Evolutionary conservation across 176 grass and related monocot genomes (phyloP).

Genomic region (sorghum (Sorghum bicolor)): Sorghum_bicolor_NCBIv3 NC_012877.2:54786501-54787000

Average conservation of each 20-base stretch:
- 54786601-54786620: neutral
- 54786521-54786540: slow-evolving; percentile 67
- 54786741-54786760: slow-evolving; percentile 8
- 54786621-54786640: neutral
- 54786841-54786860: slow-evolving; percentile 80
- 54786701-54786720: neutral
- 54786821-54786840: slow-evolving; percentile 68
- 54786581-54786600: neutral
- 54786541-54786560: slow-evolving; percentile 69
- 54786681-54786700: neutral
- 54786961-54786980: slow-evolving; percentile 52
- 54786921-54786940: slow-evolving; percentile 79
- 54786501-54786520: slow-evolving; percentile 63
- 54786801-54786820: slow-evolving; percentile 62
- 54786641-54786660: neutral
- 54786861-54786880: slow-evolving; percentile 47
- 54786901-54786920: slow-evolving; percentile 81
- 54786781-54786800: slow-evolving; percentile 55
- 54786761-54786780: slow-evolving; percentile 51
- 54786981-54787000: slow-evolving; percentile 79
- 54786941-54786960: slow-evolving; percentile 79
- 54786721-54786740: neutral
- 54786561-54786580: slow-evolving; percentile 71
- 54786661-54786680: neutral
- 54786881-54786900: slow-evolving; percentile 68